phyloP scores from a whole-genome alignment of 805 yeast species.

The Metschnikowia shivogae region DNA sequence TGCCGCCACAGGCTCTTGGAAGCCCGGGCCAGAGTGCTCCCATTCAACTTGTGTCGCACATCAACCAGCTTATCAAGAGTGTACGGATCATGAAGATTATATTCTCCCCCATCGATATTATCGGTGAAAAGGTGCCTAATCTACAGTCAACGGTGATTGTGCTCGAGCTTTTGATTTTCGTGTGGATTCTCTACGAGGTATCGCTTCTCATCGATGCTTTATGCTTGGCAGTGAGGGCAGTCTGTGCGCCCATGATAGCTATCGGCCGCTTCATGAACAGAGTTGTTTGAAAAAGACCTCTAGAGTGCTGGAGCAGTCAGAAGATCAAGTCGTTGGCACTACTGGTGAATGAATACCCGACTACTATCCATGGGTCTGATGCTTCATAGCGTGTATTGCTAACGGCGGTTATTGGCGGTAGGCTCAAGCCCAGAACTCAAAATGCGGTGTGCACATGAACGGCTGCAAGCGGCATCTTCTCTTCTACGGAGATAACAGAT shows the following conservation, averaged over 20 bases:
- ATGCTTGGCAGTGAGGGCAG: constrained; percentile 42
- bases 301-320: too few relatives aligned
- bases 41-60: constrained; percentile 17
- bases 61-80: constrained; percentile 31
- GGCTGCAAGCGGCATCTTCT: too few relatives aligned
- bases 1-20: not conserved
- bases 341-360: too few relatives aligned
- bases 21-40: constrained; percentile 6
- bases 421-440: too few relatives aligned
- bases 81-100: constrained; percentile 33
- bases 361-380: too few relatives aligned
- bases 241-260: constrained; percentile 46
- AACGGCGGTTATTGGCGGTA: too few relatives aligned
- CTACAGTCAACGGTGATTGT: constrained; percentile 39
- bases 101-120: constrained; percentile 39
- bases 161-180: constrained; percentile 33
- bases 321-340: too few relatives aligned
- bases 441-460: too few relatives aligned
- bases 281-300: constrained; percentile 23
- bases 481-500: too few relatives aligned
- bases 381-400: too few relatives aligned
- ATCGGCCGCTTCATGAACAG: constrained; percentile 42
- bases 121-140: constrained; percentile 34
- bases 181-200: constrained; percentile 41
- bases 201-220: constrained; percentile 40